Base-by-base conservation (phyloP, 495 filamentous ascomycete species). In the Cercophora scortea region DNA sequence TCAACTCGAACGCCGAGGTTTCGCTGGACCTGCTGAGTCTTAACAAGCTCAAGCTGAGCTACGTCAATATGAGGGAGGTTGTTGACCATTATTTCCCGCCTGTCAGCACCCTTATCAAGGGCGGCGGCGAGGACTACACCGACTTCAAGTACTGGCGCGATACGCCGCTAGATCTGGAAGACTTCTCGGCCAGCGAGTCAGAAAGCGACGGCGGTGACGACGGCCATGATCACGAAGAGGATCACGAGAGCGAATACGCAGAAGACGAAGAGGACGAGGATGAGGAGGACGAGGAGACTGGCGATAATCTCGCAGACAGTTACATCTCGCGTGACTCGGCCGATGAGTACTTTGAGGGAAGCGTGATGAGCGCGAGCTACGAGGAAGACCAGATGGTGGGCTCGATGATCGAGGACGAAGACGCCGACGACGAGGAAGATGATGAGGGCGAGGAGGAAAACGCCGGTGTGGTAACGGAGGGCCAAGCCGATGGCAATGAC, bases 81-180 rank as follows among this genome's bases (percentile, higher is more conserved):
- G 85, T 98, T 11, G 92, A 98, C 63, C 93, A 97, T 68, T 96
- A 95, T 73, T 97, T 97, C 67, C 93, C 93, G 12, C 84, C 90
- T 13, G 79, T 88, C 32, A 85, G 81, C 59, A 79, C 84, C 36
- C 75, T 90, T 10, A 81, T 93, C 11, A 84, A 85, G 52, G 81
- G 82, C 45, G 88, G 86, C 38, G 89, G 85, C 42, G 89, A 94
- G 63, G 86, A 89, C 39, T 94, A 84, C 59, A 95, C 89, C 2
- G 89, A 95, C 62, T 95, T 94, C 61, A 87, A 80, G 34, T 94
- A 89, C 63, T 95, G 89, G 89, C 72, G 89, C 47, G 86, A 93
- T 40, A 74, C 77, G 8, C 83, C 86, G 10, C 73, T 84, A 18
- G 85, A 88, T 43, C 61, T 90, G 25, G 86, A 89, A 10, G 87